A percentile compares a stretch with the other conserved stretches of the same genome.
These are phyloP conservation scores for Aquilaria yunnanensis DNA, from an alignment of 345 rosid species.

Conservation along the genomic window DNA sequence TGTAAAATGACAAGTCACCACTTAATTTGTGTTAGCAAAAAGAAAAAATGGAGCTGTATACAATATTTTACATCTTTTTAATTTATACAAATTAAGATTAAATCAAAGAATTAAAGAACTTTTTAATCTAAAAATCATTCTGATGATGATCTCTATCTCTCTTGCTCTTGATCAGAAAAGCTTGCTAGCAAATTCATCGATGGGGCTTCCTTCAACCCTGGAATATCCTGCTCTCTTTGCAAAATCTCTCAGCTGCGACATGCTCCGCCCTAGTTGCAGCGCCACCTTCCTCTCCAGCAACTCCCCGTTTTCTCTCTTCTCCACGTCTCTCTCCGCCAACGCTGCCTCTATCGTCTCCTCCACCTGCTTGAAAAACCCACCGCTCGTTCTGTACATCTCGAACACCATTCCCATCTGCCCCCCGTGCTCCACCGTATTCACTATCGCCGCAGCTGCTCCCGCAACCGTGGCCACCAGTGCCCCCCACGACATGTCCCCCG, in stretches of 20 bases:
- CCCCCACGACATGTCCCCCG: slow-evolving; percentile 13
- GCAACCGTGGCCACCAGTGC: slow-evolving; percentile 25
- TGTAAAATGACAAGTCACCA: no score
- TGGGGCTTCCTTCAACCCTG: slow-evolving; percentile 6
- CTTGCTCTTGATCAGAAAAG: slow-evolving; percentile 18
- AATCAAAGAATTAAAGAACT: neutral
- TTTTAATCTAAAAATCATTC: neutral
- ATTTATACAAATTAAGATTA: neutral
- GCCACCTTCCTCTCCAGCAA: slow-evolving; percentile 32
- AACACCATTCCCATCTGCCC: slow-evolving; percentile 51
- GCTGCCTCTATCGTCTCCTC: slow-evolving; percentile 38
- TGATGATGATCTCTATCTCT: no score
- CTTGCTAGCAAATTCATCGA: slow-evolving; percentile 50
- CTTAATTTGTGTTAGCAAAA: no score
- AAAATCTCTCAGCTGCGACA: slow-evolving; percentile 34
- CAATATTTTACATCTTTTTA: no score
- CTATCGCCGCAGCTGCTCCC: slow-evolving; percentile 35
- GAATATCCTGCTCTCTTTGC: slow-evolving; percentile 16
- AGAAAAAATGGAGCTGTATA: no score
- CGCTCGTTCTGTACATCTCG: slow-evolving; percentile 46
- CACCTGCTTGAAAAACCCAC: slow-evolving; percentile 38
- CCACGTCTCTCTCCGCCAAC: slow-evolving; percentile 21
- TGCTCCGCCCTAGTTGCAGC: slow-evolving; percentile 40
- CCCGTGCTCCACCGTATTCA: slow-evolving; percentile 42
- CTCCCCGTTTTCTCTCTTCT: slow-evolving; percentile 39